Percentiles rank a stretch among this genome's conserved stretches.
phyloP scores from a whole-genome alignment of 2,329 filamentous ascomycete species.

The Chalaropsis thielavioides region DNA sequence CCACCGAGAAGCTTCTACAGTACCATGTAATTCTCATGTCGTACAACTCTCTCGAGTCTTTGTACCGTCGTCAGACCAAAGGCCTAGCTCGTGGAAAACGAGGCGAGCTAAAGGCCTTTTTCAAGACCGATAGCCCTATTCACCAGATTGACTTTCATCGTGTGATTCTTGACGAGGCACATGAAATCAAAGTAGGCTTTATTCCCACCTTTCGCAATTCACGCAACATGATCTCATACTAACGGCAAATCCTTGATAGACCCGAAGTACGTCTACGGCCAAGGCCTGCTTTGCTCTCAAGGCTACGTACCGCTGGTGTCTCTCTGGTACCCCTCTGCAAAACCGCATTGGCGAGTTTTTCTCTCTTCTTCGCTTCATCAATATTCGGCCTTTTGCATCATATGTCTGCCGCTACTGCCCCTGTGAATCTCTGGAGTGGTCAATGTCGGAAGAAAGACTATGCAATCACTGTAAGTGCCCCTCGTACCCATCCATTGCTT shows the following conservation, averaged over 20 bases:
- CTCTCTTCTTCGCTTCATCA: slow-evolving; percentile 80
- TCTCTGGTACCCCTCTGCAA: slow-evolving; percentile 88
- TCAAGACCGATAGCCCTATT: slow-evolving; percentile 42
- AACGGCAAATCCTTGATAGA: slow-evolving; percentile 28
- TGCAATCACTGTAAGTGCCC: slow-evolving; percentile 47
- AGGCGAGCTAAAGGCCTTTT: not conserved
- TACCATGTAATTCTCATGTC: slow-evolving; percentile 96
- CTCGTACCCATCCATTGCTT: slow-evolving; percentile 32
- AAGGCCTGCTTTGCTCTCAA: slow-evolving; percentile 89
- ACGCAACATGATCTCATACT: not conserved
- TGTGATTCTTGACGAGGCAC: slow-evolving; percentile 85
- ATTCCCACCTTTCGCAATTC: not conserved
- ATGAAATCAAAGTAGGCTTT: slow-evolving; percentile 66
- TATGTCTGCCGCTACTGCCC: slow-evolving; percentile 84
- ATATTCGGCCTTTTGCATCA: slow-evolving; percentile 75
- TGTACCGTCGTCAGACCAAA: slow-evolving; percentile 83
- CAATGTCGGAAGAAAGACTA: slow-evolving; percentile 53
- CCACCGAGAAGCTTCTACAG: slow-evolving; percentile 57
- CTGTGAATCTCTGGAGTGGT: slow-evolving; percentile 75
- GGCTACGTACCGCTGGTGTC: slow-evolving; percentile 82
- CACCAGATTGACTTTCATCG: slow-evolving; percentile 81
- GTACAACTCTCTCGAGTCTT: slow-evolving; percentile 80
- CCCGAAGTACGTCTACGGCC: slow-evolving; percentile 75
- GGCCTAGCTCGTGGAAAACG: slow-evolving; percentile 48
- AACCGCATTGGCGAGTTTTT: slow-evolving; percentile 97